These are phyloP conservation scores for Trypanosoma avium DNA, from an alignment of 208 protist species.

Conservation along the genomic window DNA sequence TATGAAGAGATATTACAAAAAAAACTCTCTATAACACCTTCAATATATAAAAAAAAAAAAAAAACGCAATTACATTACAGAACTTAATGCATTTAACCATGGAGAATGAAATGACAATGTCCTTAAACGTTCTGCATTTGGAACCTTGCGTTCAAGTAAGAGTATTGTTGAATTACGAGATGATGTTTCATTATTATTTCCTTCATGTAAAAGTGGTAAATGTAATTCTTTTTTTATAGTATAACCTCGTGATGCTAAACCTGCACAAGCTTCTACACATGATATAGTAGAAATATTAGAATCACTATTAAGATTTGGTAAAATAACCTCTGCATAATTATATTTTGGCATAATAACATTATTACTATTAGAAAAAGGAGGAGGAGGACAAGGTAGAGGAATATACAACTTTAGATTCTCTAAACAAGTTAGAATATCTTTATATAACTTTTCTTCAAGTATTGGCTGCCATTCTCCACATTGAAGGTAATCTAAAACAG, in stretches of 20 bases:
- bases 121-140: background rate
- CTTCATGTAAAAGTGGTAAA: background rate
- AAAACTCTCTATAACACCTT: no score
- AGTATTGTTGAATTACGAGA: no score
- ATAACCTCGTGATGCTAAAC: background rate
- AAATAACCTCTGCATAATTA: background rate
- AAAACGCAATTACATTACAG: background rate
- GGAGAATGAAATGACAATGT: background rate
- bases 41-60: background rate
- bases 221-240: background rate
- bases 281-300: background rate
- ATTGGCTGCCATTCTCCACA: slow-evolving; percentile 5
- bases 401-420: background rate
- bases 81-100: background rate
- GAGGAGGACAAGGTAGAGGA: background rate
- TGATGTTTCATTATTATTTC: background rate
- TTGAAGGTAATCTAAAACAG: slow-evolving; percentile 5
- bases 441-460: background rate
- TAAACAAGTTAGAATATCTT: background rate
- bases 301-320: background rate
- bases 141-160: no score
- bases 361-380: background rate
- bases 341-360: background rate
- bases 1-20: slow-evolving; percentile 7
- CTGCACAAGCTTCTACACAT: slow-evolving; percentile 7